Base-by-base conservation (phyloP, 1,139 yeast genomes). In the Geotrichum reessii region DNA sequence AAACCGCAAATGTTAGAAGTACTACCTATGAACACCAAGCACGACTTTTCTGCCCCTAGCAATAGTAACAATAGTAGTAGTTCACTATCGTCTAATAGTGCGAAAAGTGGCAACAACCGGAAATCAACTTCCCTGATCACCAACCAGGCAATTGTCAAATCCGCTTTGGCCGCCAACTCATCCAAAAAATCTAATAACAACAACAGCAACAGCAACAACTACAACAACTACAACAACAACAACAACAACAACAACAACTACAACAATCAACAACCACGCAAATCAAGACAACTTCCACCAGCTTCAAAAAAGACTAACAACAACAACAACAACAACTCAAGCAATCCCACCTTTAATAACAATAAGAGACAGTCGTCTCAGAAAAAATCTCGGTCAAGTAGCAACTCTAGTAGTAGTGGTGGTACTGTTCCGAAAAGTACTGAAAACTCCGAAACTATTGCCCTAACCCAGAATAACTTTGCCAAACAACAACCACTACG, bases 81-180 rank as follows among this genome's bases (percentile, higher is more conserved):
- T 44, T 44, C 47, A 21, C 22, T 19, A 17, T 40, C 42, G 12
- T 47, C 44, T 12, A 40, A 12, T 12, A 51, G 28, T 40, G 5
- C 48, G 9, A 31, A 31, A 31, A 31, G 37, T 40, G 48, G 48
- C n/a, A 37, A 12, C 48, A 48, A 48, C 19, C 51, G 58, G 17
- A 56, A 53, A 48, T 42, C 58, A 2, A 55, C 60, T 22, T 58
- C 60, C 19, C 56, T 68, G 25, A 67, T 68, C 52, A 68, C 70
- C 24, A 67, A 68, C 57, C 69, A 70, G 46, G 63, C 67, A 11
- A 65, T 68, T 44, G 71, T 68, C 33, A 63, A 66, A 56, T 63
- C 67, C 46, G 71, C 71, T 21, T 57, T 67, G 25, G 62, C 59
- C 37, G 37, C 37, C 37, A 31, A 31, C 37, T 31, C 37, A 31